Conservation (phyloP, 2,329 filamentous ascomycete species). For the Fusarium sp. region DNA sequence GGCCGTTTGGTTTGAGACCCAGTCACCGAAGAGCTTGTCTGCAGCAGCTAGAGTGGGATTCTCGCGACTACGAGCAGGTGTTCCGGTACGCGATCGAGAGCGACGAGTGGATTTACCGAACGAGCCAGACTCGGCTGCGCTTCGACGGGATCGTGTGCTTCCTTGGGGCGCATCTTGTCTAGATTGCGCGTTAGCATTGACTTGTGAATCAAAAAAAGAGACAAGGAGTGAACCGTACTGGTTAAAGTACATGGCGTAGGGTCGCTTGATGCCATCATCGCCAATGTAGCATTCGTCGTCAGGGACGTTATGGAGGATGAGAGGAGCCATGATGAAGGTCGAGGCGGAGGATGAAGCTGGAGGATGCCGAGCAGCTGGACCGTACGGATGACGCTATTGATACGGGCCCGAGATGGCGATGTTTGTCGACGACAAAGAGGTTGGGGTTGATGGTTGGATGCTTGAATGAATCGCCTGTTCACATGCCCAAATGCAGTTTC, state of each 20-base stretch:
- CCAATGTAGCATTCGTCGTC: constrained; percentile 78
- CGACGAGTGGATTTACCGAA: constrained; percentile 77
- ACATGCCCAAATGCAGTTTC: constrained; percentile 34
- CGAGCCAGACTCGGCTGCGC: constrained; percentile 72
- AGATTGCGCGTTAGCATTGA: constrained; percentile 22
- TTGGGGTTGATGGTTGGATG: constrained; percentile 10
- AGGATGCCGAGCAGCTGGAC: constrained; percentile 2
- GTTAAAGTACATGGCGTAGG: constrained; percentile 77
- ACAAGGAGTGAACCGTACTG: constrained; percentile 61
- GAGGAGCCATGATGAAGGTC: constrained; percentile 67
- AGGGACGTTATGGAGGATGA: constrained; percentile 78
- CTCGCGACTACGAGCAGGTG: constrained; percentile 68
- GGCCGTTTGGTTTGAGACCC: constrained; percentile 65
- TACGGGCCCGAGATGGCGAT: constrained; percentile 14
- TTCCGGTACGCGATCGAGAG: constrained; percentile 74
- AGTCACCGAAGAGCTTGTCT: constrained; percentile 73
- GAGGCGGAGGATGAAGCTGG: constrained; percentile 5
- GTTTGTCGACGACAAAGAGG: constrained; percentile 8
- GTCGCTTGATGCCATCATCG: constrained; percentile 75
- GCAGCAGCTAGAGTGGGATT: constrained; percentile 74
- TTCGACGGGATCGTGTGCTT: constrained; percentile 65
- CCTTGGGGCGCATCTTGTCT: constrained; percentile 69
- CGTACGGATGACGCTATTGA: constrained; percentile 10
- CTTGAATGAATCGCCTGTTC: constrained; percentile 24
- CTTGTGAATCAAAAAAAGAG: not conserved